These are phyloP conservation scores for Fusarium sp. DNA, from an alignment of 2,329 filamentous ascomycete genomes.

Conservation along the genomic window DNA sequence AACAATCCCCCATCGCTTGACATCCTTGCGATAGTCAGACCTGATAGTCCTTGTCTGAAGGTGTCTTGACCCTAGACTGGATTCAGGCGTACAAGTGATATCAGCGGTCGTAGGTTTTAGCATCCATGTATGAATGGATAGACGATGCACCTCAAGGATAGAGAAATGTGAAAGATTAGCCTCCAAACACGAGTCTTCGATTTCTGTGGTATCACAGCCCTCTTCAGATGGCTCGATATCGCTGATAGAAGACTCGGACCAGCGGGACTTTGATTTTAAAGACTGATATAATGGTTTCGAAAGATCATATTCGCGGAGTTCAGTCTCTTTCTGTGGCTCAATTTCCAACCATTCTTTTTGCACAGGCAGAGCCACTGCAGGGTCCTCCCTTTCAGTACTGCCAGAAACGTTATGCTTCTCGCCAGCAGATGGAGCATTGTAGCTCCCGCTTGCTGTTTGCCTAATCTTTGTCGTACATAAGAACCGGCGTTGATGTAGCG, in stretches of 20 bases:
- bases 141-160: background rate
- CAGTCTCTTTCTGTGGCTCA: background rate
- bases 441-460: no score
- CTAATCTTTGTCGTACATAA: background rate
- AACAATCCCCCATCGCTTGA: slow-evolving; percentile 1
- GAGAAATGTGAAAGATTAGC: background rate
- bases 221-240: background rate
- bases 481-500: background rate
- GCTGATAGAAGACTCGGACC: background rate
- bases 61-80: background rate
- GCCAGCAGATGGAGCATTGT: no score
- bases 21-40: background rate
- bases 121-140: slow-evolving; percentile 6
- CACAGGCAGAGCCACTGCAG: no score
- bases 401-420: no score
- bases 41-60: background rate
- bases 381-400: no score
- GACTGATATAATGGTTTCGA: background rate
- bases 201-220: background rate
- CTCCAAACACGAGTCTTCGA: background rate
- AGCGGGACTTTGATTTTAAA: background rate
- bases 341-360: background rate
- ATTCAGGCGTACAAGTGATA: no score
- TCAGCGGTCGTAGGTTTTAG: background rate
- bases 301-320: background rate